A percentile compares a stretch with the other conserved stretches of the same genome.
These are phyloP conservation scores for Clonostachys sp. DNA, from an alignment of 2,329 filamentous ascomycete species.

Conservation along the genomic window DNA sequence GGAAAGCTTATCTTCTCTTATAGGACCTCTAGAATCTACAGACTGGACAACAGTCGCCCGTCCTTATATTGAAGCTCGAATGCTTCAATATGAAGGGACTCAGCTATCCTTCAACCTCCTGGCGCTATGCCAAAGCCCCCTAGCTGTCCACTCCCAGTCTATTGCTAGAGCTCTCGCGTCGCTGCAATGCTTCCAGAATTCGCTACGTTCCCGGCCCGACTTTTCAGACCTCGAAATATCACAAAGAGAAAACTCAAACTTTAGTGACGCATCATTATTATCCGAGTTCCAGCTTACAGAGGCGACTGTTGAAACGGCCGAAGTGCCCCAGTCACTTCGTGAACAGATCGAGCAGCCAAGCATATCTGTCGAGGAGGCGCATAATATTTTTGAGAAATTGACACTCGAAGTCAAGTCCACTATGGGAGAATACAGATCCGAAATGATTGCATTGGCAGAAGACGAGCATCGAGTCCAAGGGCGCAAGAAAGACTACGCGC, in stretches of 20 bases:
- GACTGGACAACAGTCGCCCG: slow-evolving; percentile 66
- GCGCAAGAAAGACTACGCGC: slow-evolving; percentile 63
- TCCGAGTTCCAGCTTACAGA: slow-evolving; percentile 1
- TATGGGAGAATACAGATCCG: slow-evolving; percentile 40
- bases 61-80: slow-evolving; percentile 61
- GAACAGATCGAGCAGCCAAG: neutral
- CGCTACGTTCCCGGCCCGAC: slow-evolving; percentile 1
- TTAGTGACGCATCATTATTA: neutral
- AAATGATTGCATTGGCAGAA: slow-evolving; percentile 34
- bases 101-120: slow-evolving; percentile 74
- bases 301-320: slow-evolving; percentile 13
- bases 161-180: slow-evolving; percentile 37
- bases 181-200: slow-evolving; percentile 10
- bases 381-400: slow-evolving; percentile 27
- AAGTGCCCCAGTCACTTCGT: slow-evolving; percentile 8
- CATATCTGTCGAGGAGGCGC: neutral
- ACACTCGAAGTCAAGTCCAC: slow-evolving; percentile 32
- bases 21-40: slow-evolving; percentile 23
- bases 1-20: neutral
- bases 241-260: neutral
- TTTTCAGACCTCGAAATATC: neutral
- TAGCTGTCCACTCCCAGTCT: slow-evolving; percentile 40
- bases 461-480: slow-evolving; percentile 48
- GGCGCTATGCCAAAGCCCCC: slow-evolving; percentile 65
- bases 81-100: slow-evolving; percentile 60